Percentiles rank a stretch among this genome's conserved stretches.
Evolutionary conservation across 2,329 filamentous ascomycete genomes (phyloP).

Genomic region (Talaromyces sp.): DNA sequence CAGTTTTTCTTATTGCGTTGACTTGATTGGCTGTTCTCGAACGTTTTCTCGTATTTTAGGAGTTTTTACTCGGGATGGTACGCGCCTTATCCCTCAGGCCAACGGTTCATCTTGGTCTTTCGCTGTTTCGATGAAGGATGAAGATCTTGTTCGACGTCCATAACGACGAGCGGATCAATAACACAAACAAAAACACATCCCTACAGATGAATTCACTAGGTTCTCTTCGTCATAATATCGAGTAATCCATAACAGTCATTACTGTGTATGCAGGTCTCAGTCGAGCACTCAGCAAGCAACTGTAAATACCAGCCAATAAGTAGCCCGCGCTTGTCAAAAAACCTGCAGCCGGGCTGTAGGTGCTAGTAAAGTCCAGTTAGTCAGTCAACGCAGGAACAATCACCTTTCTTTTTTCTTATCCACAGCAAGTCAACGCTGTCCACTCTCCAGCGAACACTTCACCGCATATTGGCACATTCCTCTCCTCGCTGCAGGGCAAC

Average conservation of each 20-base stretch:
- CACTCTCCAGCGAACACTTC: conserved; percentile 10
- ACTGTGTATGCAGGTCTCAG: background rate
- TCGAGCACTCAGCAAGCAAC: background rate
- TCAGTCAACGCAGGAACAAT: conserved; percentile 9
- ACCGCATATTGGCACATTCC: conserved; percentile 15
- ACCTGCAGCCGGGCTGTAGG: background rate
- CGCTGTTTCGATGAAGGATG: background rate
- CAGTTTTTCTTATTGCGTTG: background rate
- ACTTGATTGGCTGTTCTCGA: no score
- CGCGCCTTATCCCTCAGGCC: background rate
- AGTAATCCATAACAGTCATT: background rate
- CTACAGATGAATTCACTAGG: background rate
- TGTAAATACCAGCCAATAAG: background rate
- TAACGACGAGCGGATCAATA: no score
- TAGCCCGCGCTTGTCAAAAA: background rate
- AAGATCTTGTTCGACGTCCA: background rate
- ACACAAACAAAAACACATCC: background rate
- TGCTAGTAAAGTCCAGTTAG: no score
- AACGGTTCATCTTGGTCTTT: background rate
- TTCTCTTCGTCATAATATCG: background rate
- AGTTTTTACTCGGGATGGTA: background rate
- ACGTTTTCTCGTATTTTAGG: no score
- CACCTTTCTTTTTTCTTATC: conserved; percentile 6
- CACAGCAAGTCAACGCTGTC: background rate
- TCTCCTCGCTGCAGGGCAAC: conserved; percentile 18